phyloP scores from a whole-genome alignment of 1,284 basidiomycete species.

The Stereum hirsutum region DNA sequence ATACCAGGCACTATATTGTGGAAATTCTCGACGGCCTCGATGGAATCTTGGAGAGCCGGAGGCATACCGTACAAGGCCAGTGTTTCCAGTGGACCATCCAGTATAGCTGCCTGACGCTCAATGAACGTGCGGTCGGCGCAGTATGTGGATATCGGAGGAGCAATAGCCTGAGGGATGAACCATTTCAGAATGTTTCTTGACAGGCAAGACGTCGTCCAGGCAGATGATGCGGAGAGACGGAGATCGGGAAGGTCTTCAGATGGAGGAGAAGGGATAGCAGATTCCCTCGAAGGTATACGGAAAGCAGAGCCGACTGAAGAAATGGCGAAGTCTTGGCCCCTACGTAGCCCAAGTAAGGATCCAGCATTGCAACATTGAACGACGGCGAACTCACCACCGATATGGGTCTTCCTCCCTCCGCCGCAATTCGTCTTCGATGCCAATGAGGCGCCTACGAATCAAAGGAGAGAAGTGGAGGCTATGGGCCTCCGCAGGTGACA shows the following conservation, averaged over 20 bases:
- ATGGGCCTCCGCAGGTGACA: conserved; percentile 57
- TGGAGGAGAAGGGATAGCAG: conserved; percentile 27
- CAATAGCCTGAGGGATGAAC: conserved; percentile 76
- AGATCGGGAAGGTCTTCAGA: conserved; percentile 44
- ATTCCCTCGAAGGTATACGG: conserved; percentile 14
- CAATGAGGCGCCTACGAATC: conserved; percentile 42
- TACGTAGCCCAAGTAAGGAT: conserved; percentile 18
- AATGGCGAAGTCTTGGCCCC: conserved; percentile 54
- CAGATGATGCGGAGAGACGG: conserved; percentile 46
- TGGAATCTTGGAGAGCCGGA: conserved; percentile 54
- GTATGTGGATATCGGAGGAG: conserved; percentile 73
- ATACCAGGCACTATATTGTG: conserved; percentile 51
- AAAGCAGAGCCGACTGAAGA: conserved; percentile 23
- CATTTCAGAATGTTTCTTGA: conserved; percentile 75
- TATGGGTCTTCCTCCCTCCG: conserved; percentile 35
- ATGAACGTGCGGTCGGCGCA: conserved; percentile 77
- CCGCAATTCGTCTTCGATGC: conserved; percentile 35
- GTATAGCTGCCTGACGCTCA: conserved; percentile 54
- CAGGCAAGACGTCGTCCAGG: conserved; percentile 72
- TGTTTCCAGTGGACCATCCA: conserved; percentile 65
- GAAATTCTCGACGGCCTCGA: conserved; percentile 43
- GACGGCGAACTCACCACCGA: conserved; percentile 31
- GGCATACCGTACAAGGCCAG: conserved; percentile 85
- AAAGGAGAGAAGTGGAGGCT: conserved; percentile 48
- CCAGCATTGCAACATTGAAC: conserved; percentile 5